Percentiles rank a stretch among this genome's conserved stretches.
Conservation (phyloP, 371 early-diverging fungal species). For the Saksenaea vasiformis region DNA sequence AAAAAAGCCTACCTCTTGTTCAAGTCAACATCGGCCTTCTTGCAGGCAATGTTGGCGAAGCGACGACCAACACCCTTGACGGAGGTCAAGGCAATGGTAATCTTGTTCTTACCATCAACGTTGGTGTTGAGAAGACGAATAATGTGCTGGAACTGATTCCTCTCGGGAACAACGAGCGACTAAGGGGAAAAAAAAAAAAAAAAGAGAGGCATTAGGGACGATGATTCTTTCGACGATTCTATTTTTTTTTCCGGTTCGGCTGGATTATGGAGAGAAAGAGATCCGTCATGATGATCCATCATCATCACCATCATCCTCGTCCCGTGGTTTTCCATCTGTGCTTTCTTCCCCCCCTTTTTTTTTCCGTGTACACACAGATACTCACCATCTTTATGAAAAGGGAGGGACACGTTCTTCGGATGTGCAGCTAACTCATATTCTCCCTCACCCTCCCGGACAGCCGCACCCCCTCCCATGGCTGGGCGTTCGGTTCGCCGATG, state of each 20-base stretch:
- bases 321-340: background rate
- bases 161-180: slow-evolving; percentile 90
- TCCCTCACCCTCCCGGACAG: background rate
- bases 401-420: slow-evolving; percentile 1
- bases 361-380: background rate
- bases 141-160: slow-evolving; percentile 97
- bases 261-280: background rate
- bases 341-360: background rate
- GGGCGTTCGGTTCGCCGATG: background rate
- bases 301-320: background rate
- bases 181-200: slow-evolving; percentile 25
- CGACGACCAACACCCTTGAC: slow-evolving; percentile 99
- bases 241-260: background rate
- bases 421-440: background rate
- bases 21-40: slow-evolving; percentile 97
- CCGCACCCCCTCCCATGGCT: background rate
- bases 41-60: slow-evolving; percentile 96
- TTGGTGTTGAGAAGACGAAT: slow-evolving; percentile 99
- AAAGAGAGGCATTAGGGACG: slow-evolving; percentile 1
- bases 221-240: background rate
- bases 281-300: background rate
- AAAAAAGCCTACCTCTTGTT: slow-evolving; percentile 83
- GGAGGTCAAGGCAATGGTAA: slow-evolving; percentile 95
- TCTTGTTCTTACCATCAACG: slow-evolving; percentile 96
- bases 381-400: slow-evolving; percentile 6